These are phyloP conservation scores for Triticum aestivum DNA, from an alignment of 176 grass and related monocot species.

Conservation along the genomic window DNA sequence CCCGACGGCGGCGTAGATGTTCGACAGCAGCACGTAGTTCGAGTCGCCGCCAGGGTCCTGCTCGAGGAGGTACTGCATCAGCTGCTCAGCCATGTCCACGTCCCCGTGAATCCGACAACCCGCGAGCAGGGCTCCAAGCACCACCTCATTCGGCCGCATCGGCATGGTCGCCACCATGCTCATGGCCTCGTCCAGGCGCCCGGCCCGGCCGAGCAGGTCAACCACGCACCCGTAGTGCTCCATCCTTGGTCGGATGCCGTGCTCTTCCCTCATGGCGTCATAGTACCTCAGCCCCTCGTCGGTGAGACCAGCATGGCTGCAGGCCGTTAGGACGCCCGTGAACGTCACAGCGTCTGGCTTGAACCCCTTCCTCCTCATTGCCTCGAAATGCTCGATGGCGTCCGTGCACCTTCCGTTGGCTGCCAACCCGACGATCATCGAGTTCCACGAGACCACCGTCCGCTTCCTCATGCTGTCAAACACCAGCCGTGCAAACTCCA, in stretches of 20 bases:
- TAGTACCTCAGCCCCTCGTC: constrained; percentile 53
- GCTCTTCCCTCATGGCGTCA: constrained; percentile 32
- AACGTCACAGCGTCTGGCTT: constrained; percentile 60
- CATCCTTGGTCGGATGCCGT: constrained; percentile 40
- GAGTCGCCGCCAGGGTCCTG: constrained; percentile 57
- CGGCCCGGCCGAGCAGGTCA: constrained; percentile 64
- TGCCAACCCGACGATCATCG: constrained; percentile 52
- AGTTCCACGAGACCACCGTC: constrained; percentile 68
- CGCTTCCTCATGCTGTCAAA: constrained; percentile 45
- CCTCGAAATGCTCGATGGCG: constrained; percentile 49
- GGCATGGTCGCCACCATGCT: constrained; percentile 45
- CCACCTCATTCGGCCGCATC: constrained; percentile 63
- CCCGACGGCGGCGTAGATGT: constrained; percentile 50
- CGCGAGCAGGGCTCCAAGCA: constrained; percentile 64
- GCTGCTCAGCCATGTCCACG: constrained; percentile 49
- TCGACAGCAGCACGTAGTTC: constrained; percentile 74
- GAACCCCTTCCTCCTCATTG: constrained; percentile 55
- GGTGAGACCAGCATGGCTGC: constrained; percentile 54
- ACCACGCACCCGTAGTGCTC: constrained; percentile 82
- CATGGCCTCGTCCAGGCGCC: constrained; percentile 54
- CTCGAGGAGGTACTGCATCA: constrained; percentile 54
- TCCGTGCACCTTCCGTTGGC: constrained; percentile 47
- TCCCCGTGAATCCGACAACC: constrained; percentile 57
- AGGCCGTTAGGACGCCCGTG: constrained; percentile 68
- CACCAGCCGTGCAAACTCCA: constrained; percentile 51